Conservation (phyloP, 345 rosid species). For the Clarkia xantiana region DNA sequence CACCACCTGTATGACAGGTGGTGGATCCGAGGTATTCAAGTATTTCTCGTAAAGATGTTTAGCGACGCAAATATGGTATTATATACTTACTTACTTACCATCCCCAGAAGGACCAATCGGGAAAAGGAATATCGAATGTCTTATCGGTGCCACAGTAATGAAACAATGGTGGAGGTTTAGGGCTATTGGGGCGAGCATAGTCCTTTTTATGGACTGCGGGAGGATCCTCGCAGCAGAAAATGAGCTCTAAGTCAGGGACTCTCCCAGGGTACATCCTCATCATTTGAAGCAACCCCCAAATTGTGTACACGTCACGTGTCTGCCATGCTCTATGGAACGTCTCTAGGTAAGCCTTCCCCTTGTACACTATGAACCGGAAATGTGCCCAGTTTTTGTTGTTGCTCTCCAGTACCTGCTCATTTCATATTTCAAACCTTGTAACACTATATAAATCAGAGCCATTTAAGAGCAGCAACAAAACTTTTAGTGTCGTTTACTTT, state of each 20-base stretch:
- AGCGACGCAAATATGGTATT: too few species aligned
- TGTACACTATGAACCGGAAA: constrained; percentile 32
- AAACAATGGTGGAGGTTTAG: constrained; percentile 43
- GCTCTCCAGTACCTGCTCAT: constrained; percentile 23
- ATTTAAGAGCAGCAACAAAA: too few species aligned
- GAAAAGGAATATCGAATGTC: constrained; percentile 34
- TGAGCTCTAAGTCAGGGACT: constrained; percentile 50
- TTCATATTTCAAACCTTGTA: too few species aligned
- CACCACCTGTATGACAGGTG: too few species aligned
- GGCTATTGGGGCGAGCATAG: constrained; percentile 12
- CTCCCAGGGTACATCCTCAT: constrained; percentile 50
- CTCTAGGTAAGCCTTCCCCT: constrained; percentile 38
- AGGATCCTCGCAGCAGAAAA: constrained; percentile 35
- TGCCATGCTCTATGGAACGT: constrained; percentile 24
- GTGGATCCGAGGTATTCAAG: too few species aligned
- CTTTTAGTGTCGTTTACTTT: too few species aligned
- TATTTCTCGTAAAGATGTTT: too few species aligned
- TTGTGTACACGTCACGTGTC: constrained; percentile 47
- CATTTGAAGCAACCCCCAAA: constrained; percentile 70
- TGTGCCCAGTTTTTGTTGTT: constrained; percentile 12
- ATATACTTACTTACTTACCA: constrained; percentile 23
- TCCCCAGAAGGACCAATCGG: constrained; percentile 75
- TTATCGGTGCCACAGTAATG: constrained; percentile 38
- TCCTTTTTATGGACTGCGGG: constrained; percentile 20
- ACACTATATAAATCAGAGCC: too few species aligned